Evolutionary conservation across 805 yeast species (phyloP), one percentile per base, ranked within the genome.

Genomic region (Pichia membranifaciens): DNA sequence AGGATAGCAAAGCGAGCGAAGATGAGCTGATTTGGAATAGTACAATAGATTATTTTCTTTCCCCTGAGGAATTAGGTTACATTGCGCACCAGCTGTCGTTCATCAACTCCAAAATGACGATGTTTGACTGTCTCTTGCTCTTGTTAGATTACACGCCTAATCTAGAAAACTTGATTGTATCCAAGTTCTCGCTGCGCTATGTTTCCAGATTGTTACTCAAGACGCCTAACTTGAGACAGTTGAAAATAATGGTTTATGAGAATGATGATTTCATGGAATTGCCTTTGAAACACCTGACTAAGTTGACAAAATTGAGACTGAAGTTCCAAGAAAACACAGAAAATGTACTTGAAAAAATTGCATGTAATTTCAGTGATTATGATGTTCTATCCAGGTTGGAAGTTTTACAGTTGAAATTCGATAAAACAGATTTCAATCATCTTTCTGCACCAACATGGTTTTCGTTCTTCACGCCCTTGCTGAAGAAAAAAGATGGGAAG

Each of bases 361-460:
- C 58, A 3, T 1, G 9, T 2, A 37, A 44, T 7, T 31, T 60
- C 20, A 22, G 41, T 23, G 9, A 44, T 12, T 25, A n/a, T 23
- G 16, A 38, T 16, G 45, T 51, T 2, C 32, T 54, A 7, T 10
- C 25, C 9, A 34, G 45, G 9, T 44, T 61, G 22, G 29, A 48
- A 25, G 39, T 47, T 8, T 45, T 61, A 15, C 53, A 51, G 34
- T 22, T 61, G 21, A 52, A 51, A 7, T 56, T 52, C 36, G 46
- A 54, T 12, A 54, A 49, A 41, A 46, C 48, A 4, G 65, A 56
- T 23, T 60, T 59, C 35, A 61, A 61, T 40, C 60, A 59, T 41
- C 9, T 44, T 2, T 41, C 55, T 6, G 47, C 49, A 2, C 56
- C 58, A 10, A 52, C 62, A 13, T 62, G 67, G 67, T 51, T 51